phyloP scores from a whole-genome alignment of 768 basidiomycete genomes.

The Asterophora parasitica region DNA sequence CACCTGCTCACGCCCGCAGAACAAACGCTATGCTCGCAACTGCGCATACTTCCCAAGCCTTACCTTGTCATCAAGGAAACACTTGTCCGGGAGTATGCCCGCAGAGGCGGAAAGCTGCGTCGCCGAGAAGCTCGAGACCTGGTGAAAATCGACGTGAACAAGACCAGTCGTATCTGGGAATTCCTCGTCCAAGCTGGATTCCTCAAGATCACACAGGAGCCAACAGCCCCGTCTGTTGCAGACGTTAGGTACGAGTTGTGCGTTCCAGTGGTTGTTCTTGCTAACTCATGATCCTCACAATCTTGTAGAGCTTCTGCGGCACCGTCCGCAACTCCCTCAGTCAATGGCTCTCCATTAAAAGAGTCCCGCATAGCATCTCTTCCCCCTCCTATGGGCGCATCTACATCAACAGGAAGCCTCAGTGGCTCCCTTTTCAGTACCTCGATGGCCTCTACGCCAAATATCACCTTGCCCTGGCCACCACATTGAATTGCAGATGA shows the following conservation, averaged over 20 bases:
- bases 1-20: conserved; percentile 88
- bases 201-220: conserved; percentile 63
- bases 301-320: conserved; percentile 9
- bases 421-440: conserved; percentile 35
- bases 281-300: neutral
- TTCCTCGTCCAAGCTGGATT: conserved; percentile 85
- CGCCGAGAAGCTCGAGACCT: conserved; percentile 85
- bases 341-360: conserved; percentile 34
- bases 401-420: conserved; percentile 30
- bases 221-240: conserved; percentile 27
- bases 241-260: conserved; percentile 32
- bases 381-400: conserved; percentile 26
- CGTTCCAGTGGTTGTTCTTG: neutral
- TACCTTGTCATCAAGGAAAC: conserved; percentile 96
- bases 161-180: conserved; percentile 90
- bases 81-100: conserved; percentile 87
- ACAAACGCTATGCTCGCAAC: conserved; percentile 79
- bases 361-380: conserved; percentile 22
- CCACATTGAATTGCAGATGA: conserved; percentile 7
- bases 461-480: conserved; percentile 10
- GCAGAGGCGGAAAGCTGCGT: conserved; percentile 82
- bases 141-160: conserved; percentile 91
- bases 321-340: conserved; percentile 18
- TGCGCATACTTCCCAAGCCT: conserved; percentile 91
- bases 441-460: conserved; percentile 28